A percentile compares a stretch with the other conserved stretches of the same genome.
These are phyloP conservation scores for Nakazawaea molendinolei DNA, from an alignment of 805 yeast genomes.

Conservation along the genomic window DNA sequence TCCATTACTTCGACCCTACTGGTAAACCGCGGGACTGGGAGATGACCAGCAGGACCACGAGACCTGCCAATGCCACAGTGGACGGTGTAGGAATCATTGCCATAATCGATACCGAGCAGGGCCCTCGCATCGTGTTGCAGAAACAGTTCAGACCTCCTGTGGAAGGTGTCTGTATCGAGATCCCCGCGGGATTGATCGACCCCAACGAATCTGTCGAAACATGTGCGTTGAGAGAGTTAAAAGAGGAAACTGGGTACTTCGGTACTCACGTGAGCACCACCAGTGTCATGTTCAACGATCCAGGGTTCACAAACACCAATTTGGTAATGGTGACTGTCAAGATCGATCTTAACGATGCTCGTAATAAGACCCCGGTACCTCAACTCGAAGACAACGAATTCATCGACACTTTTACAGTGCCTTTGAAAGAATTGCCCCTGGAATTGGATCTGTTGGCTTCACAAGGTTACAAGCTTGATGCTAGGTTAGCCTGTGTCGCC, in stretches of 20 bases:
- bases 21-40: constrained; percentile 82
- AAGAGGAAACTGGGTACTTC: constrained; percentile 89
- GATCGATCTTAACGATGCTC: constrained; percentile 60
- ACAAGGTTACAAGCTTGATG: constrained; percentile 77
- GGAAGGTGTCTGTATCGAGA: constrained; percentile 79
- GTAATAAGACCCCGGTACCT: constrained; percentile 64
- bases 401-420: constrained; percentile 79
- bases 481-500: constrained; percentile 81
- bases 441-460: constrained; percentile 42
- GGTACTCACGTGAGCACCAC: constrained; percentile 44
- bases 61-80: constrained; percentile 51
- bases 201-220: constrained; percentile 68
- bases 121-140: constrained; percentile 54
- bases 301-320: constrained; percentile 82
- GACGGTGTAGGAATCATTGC: constrained; percentile 95
- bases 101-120: constrained; percentile 44
- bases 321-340: constrained; percentile 71
- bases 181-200: constrained; percentile 94
- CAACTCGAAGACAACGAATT: constrained; percentile 87
- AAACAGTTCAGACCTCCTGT: constrained; percentile 94
- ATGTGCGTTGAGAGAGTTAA: constrained; percentile 82
- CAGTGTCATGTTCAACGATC: constrained; percentile 39
- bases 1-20: constrained; percentile 65
- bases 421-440: constrained; percentile 50
- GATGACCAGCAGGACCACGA: constrained; percentile 74